These are phyloP conservation scores for Tetraselmis chui DNA, from an alignment of 139 green algal species.

Conservation along the genomic window DNA sequence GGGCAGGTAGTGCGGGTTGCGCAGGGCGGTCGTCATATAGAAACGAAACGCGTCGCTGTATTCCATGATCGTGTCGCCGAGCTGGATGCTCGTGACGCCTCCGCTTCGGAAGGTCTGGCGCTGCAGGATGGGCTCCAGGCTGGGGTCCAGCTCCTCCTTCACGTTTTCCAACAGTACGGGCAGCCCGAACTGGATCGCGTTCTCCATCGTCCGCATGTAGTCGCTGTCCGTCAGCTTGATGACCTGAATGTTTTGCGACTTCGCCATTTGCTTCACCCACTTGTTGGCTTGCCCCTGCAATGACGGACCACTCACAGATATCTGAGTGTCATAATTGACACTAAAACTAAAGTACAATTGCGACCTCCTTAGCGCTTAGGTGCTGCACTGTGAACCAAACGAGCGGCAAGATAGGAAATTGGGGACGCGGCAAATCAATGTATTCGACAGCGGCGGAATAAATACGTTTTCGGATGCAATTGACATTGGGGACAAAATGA, in stretches of 20 bases:
- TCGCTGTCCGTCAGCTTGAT: conserved; percentile 35
- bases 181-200: conserved; percentile 41
- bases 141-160: conserved; percentile 37
- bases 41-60: conserved; percentile 34
- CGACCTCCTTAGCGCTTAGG: neutral
- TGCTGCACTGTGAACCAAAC: too few relatives aligned
- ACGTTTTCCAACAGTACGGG: conserved; percentile 42
- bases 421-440: too few relatives aligned
- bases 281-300: conserved; percentile 31
- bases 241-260: conserved; percentile 7
- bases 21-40: conserved; percentile 36
- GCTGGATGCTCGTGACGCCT: conserved; percentile 34
- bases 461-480: too few relatives aligned
- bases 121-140: conserved; percentile 34
- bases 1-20: conserved; percentile 46
- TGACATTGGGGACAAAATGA: too few relatives aligned
- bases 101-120: conserved; percentile 34
- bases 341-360: neutral
- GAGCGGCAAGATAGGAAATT: too few relatives aligned
- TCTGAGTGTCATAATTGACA: neutral
- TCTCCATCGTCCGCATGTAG: conserved; percentile 37
- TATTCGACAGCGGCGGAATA: too few relatives aligned
- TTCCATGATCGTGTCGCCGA: conserved; percentile 33
- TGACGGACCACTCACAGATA: neutral
- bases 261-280: conserved; percentile 39